Conservation (phyloP, 495 filamentous ascomycete genomes). For the Aspergillus panamensis region DNA sequence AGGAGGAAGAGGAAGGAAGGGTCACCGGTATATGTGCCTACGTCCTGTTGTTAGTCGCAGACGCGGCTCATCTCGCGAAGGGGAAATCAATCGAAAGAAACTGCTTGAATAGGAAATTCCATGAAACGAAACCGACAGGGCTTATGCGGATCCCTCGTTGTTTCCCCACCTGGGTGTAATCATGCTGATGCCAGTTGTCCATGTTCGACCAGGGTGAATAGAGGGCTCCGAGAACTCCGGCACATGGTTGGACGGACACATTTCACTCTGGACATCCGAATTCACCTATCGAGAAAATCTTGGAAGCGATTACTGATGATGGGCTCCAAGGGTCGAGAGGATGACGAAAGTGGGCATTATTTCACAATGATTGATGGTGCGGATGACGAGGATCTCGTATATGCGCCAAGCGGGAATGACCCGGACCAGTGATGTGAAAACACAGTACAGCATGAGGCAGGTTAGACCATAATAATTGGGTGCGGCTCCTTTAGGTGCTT, state of each 20-base stretch:
- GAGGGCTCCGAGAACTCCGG: neutral
- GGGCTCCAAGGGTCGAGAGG: neutral
- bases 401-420: constrained; percentile 20
- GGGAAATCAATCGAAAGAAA: neutral
- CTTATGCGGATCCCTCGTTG: neutral
- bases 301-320: neutral
- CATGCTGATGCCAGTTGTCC: constrained; percentile 17
- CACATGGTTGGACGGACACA: neutral
- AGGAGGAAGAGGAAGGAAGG: neutral
- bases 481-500: constrained; percentile 24
- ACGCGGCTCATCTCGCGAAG: neutral
- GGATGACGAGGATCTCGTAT: constrained; percentile 13
- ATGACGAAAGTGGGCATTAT: neutral
- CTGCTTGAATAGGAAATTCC: neutral
- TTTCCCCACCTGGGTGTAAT: constrained; percentile 12
- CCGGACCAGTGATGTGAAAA: constrained; percentile 17
- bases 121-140: neutral
- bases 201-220: neutral
- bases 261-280: neutral
- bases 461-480: constrained; percentile 21
- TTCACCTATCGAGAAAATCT: neutral
- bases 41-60: neutral
- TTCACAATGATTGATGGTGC: neutral
- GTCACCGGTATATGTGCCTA: neutral
- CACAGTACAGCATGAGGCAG: constrained; percentile 19